Percentiles rank a stretch among this genome's conserved stretches.
These are phyloP conservation scores for Stagonosporopsis chrysanthemi DNA, from an alignment of 2,329 filamentous ascomycete species.

Conservation along the genomic window DNA sequence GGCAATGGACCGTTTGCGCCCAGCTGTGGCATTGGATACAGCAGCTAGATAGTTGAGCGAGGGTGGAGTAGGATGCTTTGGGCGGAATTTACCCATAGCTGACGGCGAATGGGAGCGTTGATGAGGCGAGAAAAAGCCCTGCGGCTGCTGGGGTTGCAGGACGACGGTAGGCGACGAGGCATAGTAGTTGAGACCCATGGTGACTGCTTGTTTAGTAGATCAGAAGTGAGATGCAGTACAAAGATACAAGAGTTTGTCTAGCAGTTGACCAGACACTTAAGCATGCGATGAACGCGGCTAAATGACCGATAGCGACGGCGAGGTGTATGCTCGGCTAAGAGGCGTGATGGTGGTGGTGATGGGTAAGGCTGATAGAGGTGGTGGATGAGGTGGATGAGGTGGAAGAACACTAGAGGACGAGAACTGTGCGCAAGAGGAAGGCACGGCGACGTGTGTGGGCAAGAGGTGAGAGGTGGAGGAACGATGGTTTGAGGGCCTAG, in stretches of 20 bases:
- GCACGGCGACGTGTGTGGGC: slow-evolving; percentile 33
- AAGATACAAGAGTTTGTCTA: slow-evolving; percentile 46
- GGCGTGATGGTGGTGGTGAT: slow-evolving; percentile 28
- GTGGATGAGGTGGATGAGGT: slow-evolving; percentile 19
- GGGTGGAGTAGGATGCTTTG: slow-evolving; percentile 52
- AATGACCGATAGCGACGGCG: slow-evolving; percentile 38
- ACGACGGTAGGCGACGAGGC: slow-evolving; percentile 57
- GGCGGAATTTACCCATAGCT: slow-evolving; percentile 45
- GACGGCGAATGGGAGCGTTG: slow-evolving; percentile 45
- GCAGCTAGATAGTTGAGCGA: slow-evolving; percentile 55
- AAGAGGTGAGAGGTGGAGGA: slow-evolving; percentile 46
- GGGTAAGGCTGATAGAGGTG: slow-evolving; percentile 6
- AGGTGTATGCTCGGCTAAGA: slow-evolving; percentile 28
- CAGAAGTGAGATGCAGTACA: slow-evolving; percentile 35
- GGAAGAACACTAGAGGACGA: slow-evolving; percentile 14
- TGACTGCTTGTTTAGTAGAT: slow-evolving; percentile 52
- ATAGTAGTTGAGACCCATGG: slow-evolving; percentile 56
- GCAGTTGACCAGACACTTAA: slow-evolving; percentile 37
- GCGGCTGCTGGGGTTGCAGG: slow-evolving; percentile 52
- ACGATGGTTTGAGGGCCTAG: slow-evolving; percentile 44
- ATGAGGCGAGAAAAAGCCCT: slow-evolving; percentile 46
- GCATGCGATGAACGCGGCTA: slow-evolving; percentile 36
- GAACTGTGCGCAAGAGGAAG: slow-evolving; percentile 24
- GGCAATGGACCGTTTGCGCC: slow-evolving; percentile 79
- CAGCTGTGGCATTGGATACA: slow-evolving; percentile 57